These are phyloP conservation scores for Verticillium tricorpus DNA, from an alignment of 2,329 filamentous ascomycete species.

Conservation along the genomic window DNA sequence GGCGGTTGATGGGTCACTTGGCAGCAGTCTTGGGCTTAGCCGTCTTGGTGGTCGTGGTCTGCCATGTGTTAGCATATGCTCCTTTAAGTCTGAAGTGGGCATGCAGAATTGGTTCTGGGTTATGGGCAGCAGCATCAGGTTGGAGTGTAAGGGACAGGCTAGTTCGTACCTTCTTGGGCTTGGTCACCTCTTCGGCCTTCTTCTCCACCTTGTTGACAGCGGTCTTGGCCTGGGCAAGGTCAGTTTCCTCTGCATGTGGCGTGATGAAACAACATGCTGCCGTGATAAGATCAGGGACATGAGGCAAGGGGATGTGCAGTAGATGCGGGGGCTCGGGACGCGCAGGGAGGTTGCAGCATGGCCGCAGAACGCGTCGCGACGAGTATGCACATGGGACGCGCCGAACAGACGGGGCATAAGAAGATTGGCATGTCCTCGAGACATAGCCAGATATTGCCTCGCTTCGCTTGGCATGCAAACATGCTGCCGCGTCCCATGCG, in stretches of 20 bases:
- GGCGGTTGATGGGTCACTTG: not conserved
- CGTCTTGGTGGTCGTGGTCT: constrained; percentile 1
- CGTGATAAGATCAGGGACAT: not conserved
- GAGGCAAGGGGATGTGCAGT: not conserved
- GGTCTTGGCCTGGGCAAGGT: constrained; percentile 8
- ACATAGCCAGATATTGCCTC: not conserved
- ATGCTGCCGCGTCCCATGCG: not conserved
- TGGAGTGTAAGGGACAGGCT: not conserved
- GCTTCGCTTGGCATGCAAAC: not conserved
- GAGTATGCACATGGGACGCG: not conserved
- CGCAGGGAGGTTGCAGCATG: not conserved
- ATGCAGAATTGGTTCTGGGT: not conserved
- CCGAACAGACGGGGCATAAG: not conserved
- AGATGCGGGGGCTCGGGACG: not conserved
- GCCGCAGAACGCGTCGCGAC: too few species aligned
- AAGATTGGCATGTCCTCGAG: not conserved
- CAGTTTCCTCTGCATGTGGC: not conserved
- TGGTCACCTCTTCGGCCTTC: not conserved
- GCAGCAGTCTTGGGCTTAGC: constrained; percentile 12
- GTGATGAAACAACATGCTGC: not conserved
- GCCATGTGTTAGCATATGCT: not conserved
- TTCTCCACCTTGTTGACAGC: constrained; percentile 9
- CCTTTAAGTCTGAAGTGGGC: not conserved
- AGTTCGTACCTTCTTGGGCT: constrained; percentile 6
- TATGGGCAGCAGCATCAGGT: not conserved